Base-by-base conservation (phyloP, 176 grass and related monocot genomes). In the Tillandsia leiboldiana region DNA sequence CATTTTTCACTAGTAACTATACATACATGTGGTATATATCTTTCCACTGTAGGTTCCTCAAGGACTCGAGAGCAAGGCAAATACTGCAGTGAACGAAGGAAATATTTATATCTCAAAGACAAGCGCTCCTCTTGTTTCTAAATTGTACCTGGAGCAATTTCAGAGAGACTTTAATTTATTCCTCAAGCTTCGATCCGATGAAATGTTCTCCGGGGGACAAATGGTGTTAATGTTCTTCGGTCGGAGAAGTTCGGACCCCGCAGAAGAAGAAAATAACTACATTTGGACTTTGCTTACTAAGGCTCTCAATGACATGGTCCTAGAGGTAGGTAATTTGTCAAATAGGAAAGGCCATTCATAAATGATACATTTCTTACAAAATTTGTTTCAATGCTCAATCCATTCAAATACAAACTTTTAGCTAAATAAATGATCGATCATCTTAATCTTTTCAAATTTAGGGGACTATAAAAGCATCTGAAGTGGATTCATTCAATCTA, bases 151-250 rank as follows among this genome's bases (percentile, higher is more conserved):
- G 33, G 8, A 65, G 47, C 81, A 76, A 52, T 81, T 78, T 49
- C n/a, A 62, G 27, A 54, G 72, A 49, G 85, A 92, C 51, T 75
- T 92, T 29, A 71, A 69, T n/a, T 17, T 50, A 50, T 92, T 92
- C 64, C 85, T 92, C 28, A 48, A 10, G 67, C 51, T 72, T 1
- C 82, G 82, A 3, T 50, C 70, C 64, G 8, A 2, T 0, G 89
- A 92, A 65, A 78, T 92, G 10, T 51, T 64, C 12, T 1, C 70
- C 0, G 13, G 50, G 8, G 89, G 85, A 2, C 65, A 71, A 1
- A 82, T 84, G 75, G 78, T 91, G 12, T 49, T 85, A 10, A 58
- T 78, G 0, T 85, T 88, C 17, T n/a, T 88, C 0, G 88, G 85
- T 71, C 81, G 89, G 75, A 85, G 66, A 26, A 73, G 51, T 33